Evolutionary conservation across 495 filamentous ascomycete species (phyloP), one percentile per base, ranked within the genome.

Genomic region (Friedmanniomyces simplex): DNA sequence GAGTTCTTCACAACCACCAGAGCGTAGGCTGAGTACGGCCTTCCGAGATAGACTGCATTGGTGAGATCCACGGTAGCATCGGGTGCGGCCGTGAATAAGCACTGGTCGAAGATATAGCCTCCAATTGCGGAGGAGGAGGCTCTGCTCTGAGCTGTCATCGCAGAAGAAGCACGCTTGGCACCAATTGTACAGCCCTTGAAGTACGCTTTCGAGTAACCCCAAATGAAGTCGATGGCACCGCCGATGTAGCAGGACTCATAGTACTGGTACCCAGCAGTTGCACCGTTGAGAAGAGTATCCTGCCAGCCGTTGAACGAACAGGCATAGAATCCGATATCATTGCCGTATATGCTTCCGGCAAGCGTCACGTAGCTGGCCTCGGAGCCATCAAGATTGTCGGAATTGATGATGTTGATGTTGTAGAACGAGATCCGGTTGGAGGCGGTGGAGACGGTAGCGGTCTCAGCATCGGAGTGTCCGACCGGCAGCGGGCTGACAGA

Each of bases 371-470:
- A 62, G 37, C 21, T 47, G 3, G 60, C 18, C 45, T 58, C 55
- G 1, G 34, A 22, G 12, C 60, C 60, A 59, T 62, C 55, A 2
- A 62, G 26, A 28, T 62, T 62, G 36, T 62, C 60, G 21, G 48
- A 32, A 47, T 62, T 62, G 22, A 62, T 55, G 1, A 62, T 59
- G 60, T 62, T 59, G 42, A 62, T 54, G 32, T 62, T 62, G 55
- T 62, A 62, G 1, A 53, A 51, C 6, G 14, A 21, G 41, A 62
- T 62, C 28, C 32, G 51, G 55, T 45, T 54, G 52, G 36, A 43
- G 8, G 52, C 52, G 6, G 52, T 54, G 10, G 13, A 26, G 39
- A 85, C 66, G 5, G 82, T 84, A 0, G 71, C 72, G 6, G 74
- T 74, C 28, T 66, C 46, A 50, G 76, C 76, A 54, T 77, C 72